Base-by-base conservation (phyloP, 2,329 filamentous ascomycete genomes). In the Fusarium sp. region DNA sequence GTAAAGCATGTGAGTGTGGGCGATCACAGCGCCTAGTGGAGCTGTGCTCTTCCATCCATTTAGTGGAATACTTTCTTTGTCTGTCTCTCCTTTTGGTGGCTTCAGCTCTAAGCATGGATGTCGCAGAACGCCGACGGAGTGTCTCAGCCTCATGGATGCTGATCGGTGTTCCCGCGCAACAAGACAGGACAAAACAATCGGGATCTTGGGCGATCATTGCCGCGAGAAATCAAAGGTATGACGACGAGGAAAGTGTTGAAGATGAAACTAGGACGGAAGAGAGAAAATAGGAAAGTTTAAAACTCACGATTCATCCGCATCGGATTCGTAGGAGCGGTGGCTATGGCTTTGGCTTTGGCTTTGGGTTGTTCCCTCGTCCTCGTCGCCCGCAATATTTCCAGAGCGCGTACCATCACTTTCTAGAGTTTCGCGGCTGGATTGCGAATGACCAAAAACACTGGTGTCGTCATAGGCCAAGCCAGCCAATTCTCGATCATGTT, bases 401-500 rank as follows among this genome's bases (percentile, higher is more conserved):
- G 79, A 79, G 26, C 56, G 70, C 34, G 73, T 64, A 54, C 70
- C 75, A 54, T 80, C 78, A 73, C 76, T 78, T 38, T 76, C 76
- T 67, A 78, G 77, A 76, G 80, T 79, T 64, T 75, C 82, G 73
- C 68, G 82, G 76, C 73, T 84, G 73, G 65, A 78, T 75, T 69
- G 79, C 69, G 72, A 80, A 76, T 53, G 72, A 39, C 72, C 69
- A 63, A 73, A 75, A 65, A 79, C 71, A 66, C 79, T 74, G 68
- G 74, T 52, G 62, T 71, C 65, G 51, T 67, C 73, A 58, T 72
- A 65, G 36, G 60, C 69, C 54, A 66, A 73, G 57, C 75, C 71
- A 43, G 73, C 72, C 13, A 69, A 55, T 78, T 83, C 71, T 77
- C 78, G 67, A 15, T 83, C 82, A 56, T 84, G 81, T 76, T 82